Base-by-base conservation (phyloP, 805 yeast genomes). In the Myxozyma mucilagina region DNA sequence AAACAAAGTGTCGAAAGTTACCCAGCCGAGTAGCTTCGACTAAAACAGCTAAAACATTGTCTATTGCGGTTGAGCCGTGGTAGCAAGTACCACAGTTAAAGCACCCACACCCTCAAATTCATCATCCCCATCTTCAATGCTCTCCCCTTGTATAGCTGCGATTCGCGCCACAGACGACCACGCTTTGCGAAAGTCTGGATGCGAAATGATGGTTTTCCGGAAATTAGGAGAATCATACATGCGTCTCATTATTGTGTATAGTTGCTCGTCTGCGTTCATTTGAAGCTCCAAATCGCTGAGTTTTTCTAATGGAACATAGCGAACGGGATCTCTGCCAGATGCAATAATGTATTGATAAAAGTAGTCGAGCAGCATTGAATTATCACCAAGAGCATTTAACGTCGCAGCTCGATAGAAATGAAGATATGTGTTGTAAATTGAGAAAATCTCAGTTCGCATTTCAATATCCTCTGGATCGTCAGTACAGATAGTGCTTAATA, bases 211-310 rank as follows among this genome's bases (percentile, higher is more conserved):
- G 16, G n/a, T 13, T 53, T 4, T 29, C 35, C 34, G 16, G 32
- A 20, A 47, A 8, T 34, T 16, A 7, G 31, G 34, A 16, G n/a
- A 38, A 13, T 29, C 43, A 47, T 31, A 35, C 44, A 59, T 9
- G 4, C 47, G 20, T 10, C 52, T 18, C 63, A 59, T 59, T 10
- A 59, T 24, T 3, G 58, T 53, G 38, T 18, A 54, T 36, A 59
- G 35, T 24, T 53, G 55, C 36, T 53, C 63, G 31, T 59, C 59
- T 14, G 36, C 50, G 9, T 41, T n/a, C 29, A 47, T 54, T 10
- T 42, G 34, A 6, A 36, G 16, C 14, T 53, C 49, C 31, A 47
- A 13, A 41, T 53, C 53, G 24, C 59, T 39, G 1, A 59, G 36
- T 13, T 43, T 44, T 14, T 48, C 52, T 8, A 59, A 53, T 14